Evolutionary conservation across 75 land plant genomes (phyloP).

Genomic region (Sequoia sempervirens): DNA sequence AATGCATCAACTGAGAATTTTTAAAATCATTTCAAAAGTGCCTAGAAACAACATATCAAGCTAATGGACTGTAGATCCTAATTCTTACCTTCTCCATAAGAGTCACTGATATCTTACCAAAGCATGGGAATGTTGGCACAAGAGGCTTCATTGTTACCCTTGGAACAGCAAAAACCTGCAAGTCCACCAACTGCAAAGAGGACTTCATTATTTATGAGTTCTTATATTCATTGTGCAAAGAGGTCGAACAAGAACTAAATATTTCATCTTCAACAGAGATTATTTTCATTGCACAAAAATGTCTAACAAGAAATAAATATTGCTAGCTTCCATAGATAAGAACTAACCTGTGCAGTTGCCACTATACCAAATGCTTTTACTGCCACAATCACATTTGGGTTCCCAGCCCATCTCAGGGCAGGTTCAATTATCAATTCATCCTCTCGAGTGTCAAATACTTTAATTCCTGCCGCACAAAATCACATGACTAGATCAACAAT

Average conservation of each 20-base stretch:
- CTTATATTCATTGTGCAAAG: neutral
- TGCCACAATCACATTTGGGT: conserved; percentile 68
- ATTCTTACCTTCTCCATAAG: conserved; percentile 71
- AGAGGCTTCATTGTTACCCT: conserved; percentile 71
- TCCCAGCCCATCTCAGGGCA: conserved; percentile 83
- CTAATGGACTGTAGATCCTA: neutral
- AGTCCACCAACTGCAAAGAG: conserved; percentile 60
- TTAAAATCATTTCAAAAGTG: conserved; percentile 2
- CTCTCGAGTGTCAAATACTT: conserved; percentile 82
- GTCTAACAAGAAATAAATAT: neutral
- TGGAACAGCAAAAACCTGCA: conserved; percentile 61
- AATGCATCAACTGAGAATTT: neutral
- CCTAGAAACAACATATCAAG: neutral
- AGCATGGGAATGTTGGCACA: conserved; percentile 80
- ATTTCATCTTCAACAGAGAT: neutral
- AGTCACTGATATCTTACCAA: conserved; percentile 53
- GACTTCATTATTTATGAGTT: neutral
- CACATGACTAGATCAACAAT: neutral
- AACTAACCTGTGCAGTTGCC: conserved; percentile 69
- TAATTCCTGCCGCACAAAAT: conserved; percentile 50
- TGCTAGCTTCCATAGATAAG: neutral
- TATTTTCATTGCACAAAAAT: conserved; percentile 1
- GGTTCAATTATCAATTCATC: conserved; percentile 84
- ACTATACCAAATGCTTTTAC: conserved; percentile 51
- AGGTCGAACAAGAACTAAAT: neutral